A percentile compares a stretch with the other conserved stretches of the same genome.
Conservation (phyloP, 192 early-diverging fungal species). For the Phlyctochytrium arcticum region DNA sequence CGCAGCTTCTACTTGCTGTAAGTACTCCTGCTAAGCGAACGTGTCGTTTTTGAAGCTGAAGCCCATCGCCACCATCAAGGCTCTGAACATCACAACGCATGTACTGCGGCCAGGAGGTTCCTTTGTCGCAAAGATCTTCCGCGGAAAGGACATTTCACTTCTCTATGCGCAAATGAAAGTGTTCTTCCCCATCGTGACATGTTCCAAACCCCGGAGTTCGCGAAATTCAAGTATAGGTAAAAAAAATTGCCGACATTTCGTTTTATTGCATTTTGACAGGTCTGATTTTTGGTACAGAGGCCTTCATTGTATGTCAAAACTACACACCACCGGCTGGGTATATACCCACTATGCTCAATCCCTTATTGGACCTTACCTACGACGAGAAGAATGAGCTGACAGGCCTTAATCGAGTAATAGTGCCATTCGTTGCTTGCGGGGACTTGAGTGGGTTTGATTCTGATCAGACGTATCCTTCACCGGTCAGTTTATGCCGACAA, state of each 20-base stretch:
- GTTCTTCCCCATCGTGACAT: slow-evolving; percentile 89
- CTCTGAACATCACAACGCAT: slow-evolving; percentile 95
- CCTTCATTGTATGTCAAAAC: slow-evolving; percentile 90
- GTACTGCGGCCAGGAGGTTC: slow-evolving; percentile 85
- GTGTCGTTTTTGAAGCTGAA: not conserved
- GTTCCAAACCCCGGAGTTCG: slow-evolving; percentile 89
- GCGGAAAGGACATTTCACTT: slow-evolving; percentile 89
- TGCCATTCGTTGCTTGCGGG: slow-evolving; percentile 88
- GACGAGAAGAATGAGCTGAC: slow-evolving; percentile 58
- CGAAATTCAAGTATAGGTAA: slow-evolving; percentile 76
- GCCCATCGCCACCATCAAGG: slow-evolving; percentile 27
- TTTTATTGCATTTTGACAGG: not conserved
- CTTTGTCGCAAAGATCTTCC: slow-evolving; percentile 98
- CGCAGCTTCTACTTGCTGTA: slow-evolving; percentile 86
- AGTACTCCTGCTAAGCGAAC: not conserved
- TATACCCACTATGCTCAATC: slow-evolving; percentile 85
- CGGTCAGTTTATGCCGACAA: not conserved
- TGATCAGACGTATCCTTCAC: slow-evolving; percentile 72
- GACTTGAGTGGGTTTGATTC: slow-evolving; percentile 86
- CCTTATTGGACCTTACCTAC: slow-evolving; percentile 79
- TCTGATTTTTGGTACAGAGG: slow-evolving; percentile 50
- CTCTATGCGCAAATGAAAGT: slow-evolving; percentile 86
- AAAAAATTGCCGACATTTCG: not conserved
- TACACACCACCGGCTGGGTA: slow-evolving; percentile 83
- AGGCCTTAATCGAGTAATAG: slow-evolving; percentile 73